Conservation (phyloP, 768 basidiomycete genomes). For the Pisolithus sp. region DNA sequence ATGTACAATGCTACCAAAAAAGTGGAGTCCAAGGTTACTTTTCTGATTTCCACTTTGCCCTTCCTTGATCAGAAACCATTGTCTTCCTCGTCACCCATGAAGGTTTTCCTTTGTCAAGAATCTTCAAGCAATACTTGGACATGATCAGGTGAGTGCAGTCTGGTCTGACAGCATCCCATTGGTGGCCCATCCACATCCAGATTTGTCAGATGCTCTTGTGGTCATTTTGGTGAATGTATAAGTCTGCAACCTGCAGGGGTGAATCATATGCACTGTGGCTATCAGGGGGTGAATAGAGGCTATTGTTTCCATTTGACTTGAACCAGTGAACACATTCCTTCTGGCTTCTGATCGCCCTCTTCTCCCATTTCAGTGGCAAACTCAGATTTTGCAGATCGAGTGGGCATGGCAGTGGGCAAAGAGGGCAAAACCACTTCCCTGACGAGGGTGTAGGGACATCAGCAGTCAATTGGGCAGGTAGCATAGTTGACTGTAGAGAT, state of each 20-base stretch:
- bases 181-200: neutral
- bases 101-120: neutral
- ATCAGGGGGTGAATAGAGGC: neutral
- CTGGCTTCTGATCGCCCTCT: neutral
- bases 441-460: neutral
- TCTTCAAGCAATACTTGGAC: neutral
- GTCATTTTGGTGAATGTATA: neutral
- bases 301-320: neutral
- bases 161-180: neutral
- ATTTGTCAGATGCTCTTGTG: neutral
- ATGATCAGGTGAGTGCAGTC: neutral
- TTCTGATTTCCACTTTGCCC: neutral
- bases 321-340: neutral
- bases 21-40: too few relatives aligned
- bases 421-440: neutral
- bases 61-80: neutral
- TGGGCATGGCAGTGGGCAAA: neutral
- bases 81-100: neutral
- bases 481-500: neutral
- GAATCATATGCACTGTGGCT: neutral
- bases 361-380: neutral
- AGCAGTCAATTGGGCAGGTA: neutral
- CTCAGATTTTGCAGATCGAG: neutral
- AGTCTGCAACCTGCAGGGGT: neutral
- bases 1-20: too few relatives aligned